phyloP scores from a whole-genome alignment of 257 asterid genomes.

The Nicotiana undulata region DNA sequence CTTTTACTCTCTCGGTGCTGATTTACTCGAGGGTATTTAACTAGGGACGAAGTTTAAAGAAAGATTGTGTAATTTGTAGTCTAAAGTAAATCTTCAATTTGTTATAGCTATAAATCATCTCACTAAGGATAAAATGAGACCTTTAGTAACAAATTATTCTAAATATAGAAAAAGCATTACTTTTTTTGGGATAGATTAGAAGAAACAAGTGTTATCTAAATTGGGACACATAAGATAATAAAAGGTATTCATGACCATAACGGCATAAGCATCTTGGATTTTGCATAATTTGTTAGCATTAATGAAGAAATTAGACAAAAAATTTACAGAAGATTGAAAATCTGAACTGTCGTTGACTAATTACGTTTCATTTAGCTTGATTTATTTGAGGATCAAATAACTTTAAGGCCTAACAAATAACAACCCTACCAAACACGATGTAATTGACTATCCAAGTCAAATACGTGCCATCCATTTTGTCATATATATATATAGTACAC shows the following conservation, averaged over 20 bases:
- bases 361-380: neutral
- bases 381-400: neutral
- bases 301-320: neutral
- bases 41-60: too few species aligned
- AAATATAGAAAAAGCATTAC: too few species aligned
- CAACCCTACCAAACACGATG: neutral
- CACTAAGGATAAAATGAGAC: too few species aligned
- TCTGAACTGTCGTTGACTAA: neutral
- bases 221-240: too few species aligned
- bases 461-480: conserved; percentile 4
- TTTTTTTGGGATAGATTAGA: too few species aligned
- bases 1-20: too few species aligned
- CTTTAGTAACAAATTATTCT: too few species aligned
- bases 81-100: too few species aligned
- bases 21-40: too few species aligned
- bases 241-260: neutral
- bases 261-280: neutral
- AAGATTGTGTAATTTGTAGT: too few species aligned
- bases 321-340: neutral
- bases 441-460: conserved; percentile 9
- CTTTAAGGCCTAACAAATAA: neutral
- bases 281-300: neutral
- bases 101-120: too few species aligned
- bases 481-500: neutral
- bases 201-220: too few species aligned